Conservation (phyloP, 495 filamentous ascomycete genomes). For the Penicillium malachiteum region DNA sequence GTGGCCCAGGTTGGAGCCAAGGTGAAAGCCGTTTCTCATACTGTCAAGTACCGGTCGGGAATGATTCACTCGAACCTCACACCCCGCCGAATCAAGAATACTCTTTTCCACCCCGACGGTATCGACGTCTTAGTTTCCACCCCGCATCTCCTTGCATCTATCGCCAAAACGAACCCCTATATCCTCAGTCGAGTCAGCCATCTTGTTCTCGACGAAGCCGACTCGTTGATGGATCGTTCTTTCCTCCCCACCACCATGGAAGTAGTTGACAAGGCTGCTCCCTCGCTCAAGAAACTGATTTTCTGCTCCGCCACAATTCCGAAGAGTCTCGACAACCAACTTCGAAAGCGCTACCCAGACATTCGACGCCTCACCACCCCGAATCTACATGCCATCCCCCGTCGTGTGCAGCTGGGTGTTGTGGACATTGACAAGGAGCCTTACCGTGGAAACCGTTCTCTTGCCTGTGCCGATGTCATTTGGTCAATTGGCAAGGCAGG, state of each 20-base stretch:
- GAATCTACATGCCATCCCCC: conserved; percentile 92
- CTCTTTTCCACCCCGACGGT: conserved; percentile 74
- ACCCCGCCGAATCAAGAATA: conserved; percentile 77
- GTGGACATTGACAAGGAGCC: conserved; percentile 87
- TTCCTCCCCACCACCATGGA: conserved; percentile 79
- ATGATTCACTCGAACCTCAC: conserved; percentile 74
- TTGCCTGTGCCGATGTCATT: conserved; percentile 92
- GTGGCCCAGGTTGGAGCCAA: conserved; percentile 82
- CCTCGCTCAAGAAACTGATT: conserved; percentile 83
- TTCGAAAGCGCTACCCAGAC: conserved; percentile 77
- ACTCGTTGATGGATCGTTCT: conserved; percentile 89
- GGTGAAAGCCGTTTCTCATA: conserved; percentile 77
- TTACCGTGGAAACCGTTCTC: conserved; percentile 83
- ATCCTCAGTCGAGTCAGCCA: conserved; percentile 83
- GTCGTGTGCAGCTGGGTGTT: conserved; percentile 89
- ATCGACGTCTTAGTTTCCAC: conserved; percentile 87
- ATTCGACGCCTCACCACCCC: conserved; percentile 85
- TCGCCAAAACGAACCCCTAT: conserved; percentile 83
- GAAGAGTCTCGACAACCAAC: conserved; percentile 75
- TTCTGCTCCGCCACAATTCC: conserved; percentile 97
- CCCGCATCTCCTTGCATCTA: conserved; percentile 80
- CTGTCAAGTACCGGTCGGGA: conserved; percentile 76
- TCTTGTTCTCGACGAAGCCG: conserved; percentile 90
- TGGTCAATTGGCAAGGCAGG: conserved; percentile 87
- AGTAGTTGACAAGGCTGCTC: conserved; percentile 72